Percentiles rank a stretch among this genome's conserved stretches.
Evolutionary conservation across 306 rosid genomes (phyloP).

Genomic region (Nissolia schottii): DNA sequence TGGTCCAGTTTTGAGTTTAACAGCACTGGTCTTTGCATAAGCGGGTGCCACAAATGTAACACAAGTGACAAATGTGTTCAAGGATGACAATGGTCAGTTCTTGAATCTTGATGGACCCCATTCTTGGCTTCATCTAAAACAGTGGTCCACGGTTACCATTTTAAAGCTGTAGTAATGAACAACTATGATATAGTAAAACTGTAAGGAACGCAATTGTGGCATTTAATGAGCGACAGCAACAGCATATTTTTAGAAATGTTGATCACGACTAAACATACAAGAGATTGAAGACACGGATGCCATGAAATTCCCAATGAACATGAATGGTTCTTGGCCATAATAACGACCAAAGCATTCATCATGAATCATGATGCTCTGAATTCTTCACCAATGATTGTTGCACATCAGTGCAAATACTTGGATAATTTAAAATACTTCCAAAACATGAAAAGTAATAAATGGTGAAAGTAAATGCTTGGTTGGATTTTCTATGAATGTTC

Average conservation of each 20-base stretch:
- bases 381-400: background rate
- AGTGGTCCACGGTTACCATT: conserved; percentile 30
- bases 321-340: background rate
- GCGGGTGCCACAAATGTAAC: background rate
- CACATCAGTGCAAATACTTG: background rate
- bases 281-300: background rate
- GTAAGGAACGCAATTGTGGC: conserved; percentile 5
- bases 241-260: background rate
- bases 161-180: background rate
- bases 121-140: conserved; percentile 6
- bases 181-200: background rate
- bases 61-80: background rate
- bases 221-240: background rate
- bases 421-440: background rate
- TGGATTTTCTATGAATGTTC: background rate
- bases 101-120: background rate
- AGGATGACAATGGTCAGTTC: conserved; percentile 15
- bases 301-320: background rate
- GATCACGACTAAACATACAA: conserved; percentile 11
- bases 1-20: background rate
- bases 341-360: background rate
- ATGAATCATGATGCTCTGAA: background rate
- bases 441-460: background rate
- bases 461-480: background rate
- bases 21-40: background rate